phyloP scores from a whole-genome alignment of 2,329 filamentous ascomycete species.

The Mariannaea elegans region DNA sequence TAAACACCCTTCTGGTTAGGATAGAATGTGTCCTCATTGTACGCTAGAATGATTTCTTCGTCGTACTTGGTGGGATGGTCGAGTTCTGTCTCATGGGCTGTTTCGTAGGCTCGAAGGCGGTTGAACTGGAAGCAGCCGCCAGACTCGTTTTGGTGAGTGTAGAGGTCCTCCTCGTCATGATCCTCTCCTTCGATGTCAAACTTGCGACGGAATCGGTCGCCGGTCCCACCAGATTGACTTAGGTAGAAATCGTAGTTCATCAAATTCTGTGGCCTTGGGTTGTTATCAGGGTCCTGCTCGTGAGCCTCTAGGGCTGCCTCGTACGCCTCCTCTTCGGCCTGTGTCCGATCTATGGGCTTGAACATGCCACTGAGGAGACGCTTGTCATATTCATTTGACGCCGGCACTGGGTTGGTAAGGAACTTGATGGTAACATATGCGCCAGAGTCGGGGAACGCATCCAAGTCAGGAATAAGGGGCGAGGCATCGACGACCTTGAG shows the following conservation, averaged over 20 bases:
- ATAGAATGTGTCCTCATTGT: constrained; percentile 61
- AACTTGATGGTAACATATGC: constrained; percentile 77
- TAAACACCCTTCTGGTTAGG: constrained; percentile 67
- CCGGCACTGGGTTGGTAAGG: constrained; percentile 68
- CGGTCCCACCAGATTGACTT: constrained; percentile 56
- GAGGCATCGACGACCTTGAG: constrained; percentile 67
- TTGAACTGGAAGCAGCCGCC: constrained; percentile 67
- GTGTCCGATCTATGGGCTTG: constrained; percentile 64
- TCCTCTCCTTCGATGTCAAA: constrained; percentile 67
- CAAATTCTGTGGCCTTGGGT: constrained; percentile 64
- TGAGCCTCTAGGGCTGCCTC: constrained; percentile 61
- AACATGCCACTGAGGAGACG: constrained; percentile 70
- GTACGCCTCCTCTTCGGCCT: constrained; percentile 62
- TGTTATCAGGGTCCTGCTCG: constrained; percentile 64
- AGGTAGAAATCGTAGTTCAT: constrained; percentile 76
- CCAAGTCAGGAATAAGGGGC: constrained; percentile 71
- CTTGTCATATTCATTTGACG: constrained; percentile 61
- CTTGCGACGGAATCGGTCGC: constrained; percentile 65
- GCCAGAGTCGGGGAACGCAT: constrained; percentile 75
- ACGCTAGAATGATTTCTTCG: constrained; percentile 69
- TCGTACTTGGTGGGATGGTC: constrained; percentile 68
- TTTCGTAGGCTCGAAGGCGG: constrained; percentile 72
- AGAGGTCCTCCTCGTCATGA: constrained; percentile 62
- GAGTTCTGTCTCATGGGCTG: constrained; percentile 64
- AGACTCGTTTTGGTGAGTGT: constrained; percentile 59